Evolutionary conservation across 1,284 basidiomycete genomes (phyloP).

Genomic region (Kwoniella shivajii): DNA sequence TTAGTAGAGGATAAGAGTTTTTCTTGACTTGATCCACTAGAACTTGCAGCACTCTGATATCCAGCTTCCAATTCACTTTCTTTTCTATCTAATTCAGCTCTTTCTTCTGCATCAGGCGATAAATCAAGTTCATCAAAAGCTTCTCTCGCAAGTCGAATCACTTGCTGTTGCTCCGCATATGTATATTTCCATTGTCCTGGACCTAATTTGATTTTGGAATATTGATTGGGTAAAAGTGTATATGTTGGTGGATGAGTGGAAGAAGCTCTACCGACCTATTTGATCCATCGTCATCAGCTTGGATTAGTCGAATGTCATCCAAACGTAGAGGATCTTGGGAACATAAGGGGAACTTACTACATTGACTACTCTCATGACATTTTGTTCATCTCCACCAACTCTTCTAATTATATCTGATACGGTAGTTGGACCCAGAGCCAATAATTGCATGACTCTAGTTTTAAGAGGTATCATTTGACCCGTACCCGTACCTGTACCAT

Average conservation of each 20-base stretch:
- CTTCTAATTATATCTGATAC: conserved; percentile 33
- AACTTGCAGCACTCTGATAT: conserved; percentile 11
- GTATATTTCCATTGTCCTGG: conserved; percentile 42
- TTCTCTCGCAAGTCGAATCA: conserved; percentile 37
- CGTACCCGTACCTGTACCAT: background rate
- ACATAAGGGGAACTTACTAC: conserved; percentile 33
- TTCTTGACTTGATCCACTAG: conserved; percentile 3
- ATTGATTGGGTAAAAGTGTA: conserved; percentile 41
- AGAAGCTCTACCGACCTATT: conserved; percentile 32
- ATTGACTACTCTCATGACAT: conserved; percentile 46
- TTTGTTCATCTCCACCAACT: conserved; percentile 37
- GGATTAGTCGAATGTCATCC: background rate
- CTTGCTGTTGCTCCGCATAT: conserved; percentile 36
- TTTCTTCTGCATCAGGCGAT: conserved; percentile 39
- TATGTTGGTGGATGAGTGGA: conserved; percentile 22
- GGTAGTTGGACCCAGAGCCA: conserved; percentile 41
- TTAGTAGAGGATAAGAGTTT: background rate
- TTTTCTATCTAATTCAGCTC: conserved; percentile 39
- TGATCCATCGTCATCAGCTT: background rate
- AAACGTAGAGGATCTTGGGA: background rate
- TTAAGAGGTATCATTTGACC: conserved; percentile 44
- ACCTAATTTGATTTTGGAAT: conserved; percentile 50
- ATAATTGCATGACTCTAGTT: conserved; percentile 47
- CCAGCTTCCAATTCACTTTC: conserved; percentile 29
- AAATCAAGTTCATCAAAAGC: conserved; percentile 48